Percentiles rank a stretch among this genome's conserved stretches.
Evolutionary conservation across 208 protist species (phyloP).

Genomic region (Wallacemonas sp.): DNA sequence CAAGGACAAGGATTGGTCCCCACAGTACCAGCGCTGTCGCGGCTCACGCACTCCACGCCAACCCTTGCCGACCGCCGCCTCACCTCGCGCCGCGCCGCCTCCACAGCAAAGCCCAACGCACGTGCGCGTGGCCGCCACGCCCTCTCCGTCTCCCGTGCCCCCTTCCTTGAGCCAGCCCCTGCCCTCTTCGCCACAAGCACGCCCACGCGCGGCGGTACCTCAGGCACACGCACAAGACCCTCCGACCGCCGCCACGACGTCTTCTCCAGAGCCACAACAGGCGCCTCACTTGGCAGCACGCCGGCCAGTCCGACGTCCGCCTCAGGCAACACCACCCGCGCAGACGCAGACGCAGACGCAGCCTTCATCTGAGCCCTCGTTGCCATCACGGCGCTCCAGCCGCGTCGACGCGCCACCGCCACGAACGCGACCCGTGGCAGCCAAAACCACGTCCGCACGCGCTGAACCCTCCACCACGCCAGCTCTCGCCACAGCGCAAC

Average conservation of each 20-base stretch:
- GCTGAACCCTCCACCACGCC: too few species aligned
- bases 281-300: slow-evolving; percentile 4
- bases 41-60: slow-evolving; percentile 1
- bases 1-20: slow-evolving; percentile 12
- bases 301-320: neutral
- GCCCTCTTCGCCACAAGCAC: neutral
- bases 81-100: neutral
- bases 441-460: too few species aligned
- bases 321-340: neutral
- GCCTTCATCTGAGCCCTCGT: neutral
- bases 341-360: neutral
- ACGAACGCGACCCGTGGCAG: too few species aligned
- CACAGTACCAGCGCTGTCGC: neutral
- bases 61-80: neutral
- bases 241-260: neutral
- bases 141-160: neutral
- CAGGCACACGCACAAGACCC: neutral
- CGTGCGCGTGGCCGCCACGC: neutral
- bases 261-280: neutral
- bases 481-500: too few species aligned
- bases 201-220: neutral
- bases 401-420: neutral
- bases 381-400: neutral
- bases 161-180: neutral
- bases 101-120: neutral